Base-by-base conservation (phyloP, 495 filamentous ascomycete genomes). In the Neurospora sp. region DNA sequence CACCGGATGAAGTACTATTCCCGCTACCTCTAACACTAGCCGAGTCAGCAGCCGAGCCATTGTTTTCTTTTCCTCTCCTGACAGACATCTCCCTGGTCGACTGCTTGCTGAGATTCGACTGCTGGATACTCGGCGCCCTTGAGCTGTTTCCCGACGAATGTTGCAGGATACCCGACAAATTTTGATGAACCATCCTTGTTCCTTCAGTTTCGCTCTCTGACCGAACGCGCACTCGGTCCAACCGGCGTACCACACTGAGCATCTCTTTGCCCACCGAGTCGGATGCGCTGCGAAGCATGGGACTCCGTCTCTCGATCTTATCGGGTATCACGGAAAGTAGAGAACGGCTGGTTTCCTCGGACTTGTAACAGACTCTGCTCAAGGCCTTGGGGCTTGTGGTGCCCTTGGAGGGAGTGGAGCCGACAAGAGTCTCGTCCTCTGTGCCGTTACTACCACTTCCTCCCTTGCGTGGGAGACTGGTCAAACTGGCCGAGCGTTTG, bases 401-500 rank as follows among this genome's bases (percentile, higher is more conserved):
- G 20, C 35, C 10, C n/a, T 9, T 74, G 54, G 12, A 18, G 54
- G 27, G 14, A 35, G 54, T 66, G 23, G 54, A 66, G 54, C 54
- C 27, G 31, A 66, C 27, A 66, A 20, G 14, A 4, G 39, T 72
- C 54, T 76, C 74, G 1, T 73, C 74, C 11, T 77, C 77, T 1
- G 72, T 66, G 54, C 72, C 71, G 10, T 41, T 42, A 11, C 71
- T 72, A 12, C 70, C 74, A 18, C 72, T 70, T 4, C 35, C 23
- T 38, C 44, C 71, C 39, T 69, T 76, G 70, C 76, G 76, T 14
- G 78, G 76, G 60, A 80, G 37, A 38, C 80, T 80, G 9, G 78
- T 77, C 10, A 78, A 37, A 37, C 81, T 83, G 35, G 75, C 74
- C 35, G 90, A 90, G 73, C 90, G 85, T 76, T 88, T 91, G 54